Conservation (phyloP, 2,329 filamentous ascomycete species). For the Fusarium lateritium region DNA sequence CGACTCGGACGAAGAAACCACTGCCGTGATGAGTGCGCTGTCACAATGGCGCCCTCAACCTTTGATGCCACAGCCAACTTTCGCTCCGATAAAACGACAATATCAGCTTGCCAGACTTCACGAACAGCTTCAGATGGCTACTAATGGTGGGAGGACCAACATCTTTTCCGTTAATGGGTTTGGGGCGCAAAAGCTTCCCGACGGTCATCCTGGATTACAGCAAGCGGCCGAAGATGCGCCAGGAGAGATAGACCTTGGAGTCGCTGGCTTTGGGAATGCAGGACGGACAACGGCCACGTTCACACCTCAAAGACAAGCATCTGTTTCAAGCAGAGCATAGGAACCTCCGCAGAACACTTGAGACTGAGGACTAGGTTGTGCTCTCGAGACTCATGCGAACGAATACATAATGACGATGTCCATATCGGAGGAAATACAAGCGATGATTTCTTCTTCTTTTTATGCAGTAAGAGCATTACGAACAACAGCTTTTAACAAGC, state of each 20-base stretch:
- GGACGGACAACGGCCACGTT: constrained; percentile 63
- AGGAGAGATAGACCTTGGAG: constrained; percentile 68
- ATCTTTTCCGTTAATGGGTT: constrained; percentile 74
- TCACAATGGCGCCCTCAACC: constrained; percentile 84
- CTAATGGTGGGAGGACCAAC: constrained; percentile 75
- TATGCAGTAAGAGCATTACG: background rate
- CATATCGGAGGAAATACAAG: background rate
- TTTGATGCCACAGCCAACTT: constrained; percentile 75
- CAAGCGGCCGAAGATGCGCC: constrained; percentile 69
- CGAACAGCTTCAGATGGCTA: constrained; percentile 76
- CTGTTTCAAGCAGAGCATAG: constrained; percentile 64
- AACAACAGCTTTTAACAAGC: background rate
- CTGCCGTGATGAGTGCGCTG: constrained; percentile 87
- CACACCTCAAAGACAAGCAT: constrained; percentile 61
- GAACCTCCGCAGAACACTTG: background rate
- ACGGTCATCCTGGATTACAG: constrained; percentile 62
- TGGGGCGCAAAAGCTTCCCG: constrained; percentile 68
- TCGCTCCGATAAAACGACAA: constrained; percentile 73
- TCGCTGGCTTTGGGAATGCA: constrained; percentile 55
- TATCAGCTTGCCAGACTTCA: constrained; percentile 75
- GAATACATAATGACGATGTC: background rate
- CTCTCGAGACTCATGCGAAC: background rate
- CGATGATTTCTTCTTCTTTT: background rate
- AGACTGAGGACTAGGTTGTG: background rate
- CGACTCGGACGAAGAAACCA: constrained; percentile 95